Evolutionary conservation across 75 land plant species (phyloP).

Genomic region (Selaginella moellendorffii): DNA sequence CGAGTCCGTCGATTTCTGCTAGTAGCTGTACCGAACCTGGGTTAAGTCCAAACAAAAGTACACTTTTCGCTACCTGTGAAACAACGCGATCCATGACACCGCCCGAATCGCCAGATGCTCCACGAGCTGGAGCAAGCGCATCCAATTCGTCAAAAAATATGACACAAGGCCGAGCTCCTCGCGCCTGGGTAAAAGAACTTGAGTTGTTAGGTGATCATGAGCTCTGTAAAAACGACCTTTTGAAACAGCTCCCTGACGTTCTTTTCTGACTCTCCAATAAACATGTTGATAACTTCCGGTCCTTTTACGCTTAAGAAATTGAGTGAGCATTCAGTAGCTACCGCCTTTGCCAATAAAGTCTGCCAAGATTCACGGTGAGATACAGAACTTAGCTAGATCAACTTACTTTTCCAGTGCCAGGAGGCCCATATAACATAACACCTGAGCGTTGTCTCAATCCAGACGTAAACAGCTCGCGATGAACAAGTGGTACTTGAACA

Average conservation of each 20-base stretch:
- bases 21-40: conserved; percentile 46
- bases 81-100: conserved; percentile 99
- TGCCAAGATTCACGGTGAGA: conserved; percentile 13
- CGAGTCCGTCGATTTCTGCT: conserved; percentile 95
- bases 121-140: conserved; percentile 94
- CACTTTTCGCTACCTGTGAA: conserved; percentile 50
- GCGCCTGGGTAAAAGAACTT: conserved; percentile 36
- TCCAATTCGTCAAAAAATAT: conserved; percentile 96
- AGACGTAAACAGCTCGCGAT: conserved; percentile 81
- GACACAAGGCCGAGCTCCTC: conserved; percentile 91
- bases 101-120: conserved; percentile 94
- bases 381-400: too few species aligned
- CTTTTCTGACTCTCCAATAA: conserved; percentile 95
- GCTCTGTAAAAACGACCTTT: conserved; percentile 63
- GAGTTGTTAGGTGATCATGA: background rate
- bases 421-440: conserved; percentile 94
- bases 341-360: conserved; percentile 96
- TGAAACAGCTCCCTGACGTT: conserved; percentile 93
- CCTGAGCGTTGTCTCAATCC: conserved; percentile 89
- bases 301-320: conserved; percentile 96
- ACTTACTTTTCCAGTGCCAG: conserved; percentile 89
- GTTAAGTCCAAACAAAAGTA: background rate
- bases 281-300: conserved; percentile 95
- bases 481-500: conserved; percentile 88
- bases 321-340: conserved; percentile 88